Conservation (phyloP, 2,329 filamentous ascomycete species). For the Botrytis sinoallii region DNA sequence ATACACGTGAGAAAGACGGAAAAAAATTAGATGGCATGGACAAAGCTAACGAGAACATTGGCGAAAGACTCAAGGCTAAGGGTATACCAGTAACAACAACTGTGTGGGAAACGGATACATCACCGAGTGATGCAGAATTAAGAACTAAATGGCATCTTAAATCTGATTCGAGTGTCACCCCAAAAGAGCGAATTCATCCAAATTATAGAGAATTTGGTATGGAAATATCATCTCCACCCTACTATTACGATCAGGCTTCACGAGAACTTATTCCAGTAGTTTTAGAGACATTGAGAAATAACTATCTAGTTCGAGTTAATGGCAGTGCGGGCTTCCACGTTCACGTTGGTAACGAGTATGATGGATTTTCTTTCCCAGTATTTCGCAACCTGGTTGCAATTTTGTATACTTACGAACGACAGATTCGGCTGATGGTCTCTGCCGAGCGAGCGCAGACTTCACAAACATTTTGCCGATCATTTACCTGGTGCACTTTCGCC, state of each 20-base stretch:
- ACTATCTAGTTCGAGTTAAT: conserved; percentile 31
- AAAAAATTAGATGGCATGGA: background rate
- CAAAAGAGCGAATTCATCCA: background rate
- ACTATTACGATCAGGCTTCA: conserved; percentile 1
- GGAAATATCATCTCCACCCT: conserved; percentile 11
- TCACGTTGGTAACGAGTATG: conserved; percentile 35
- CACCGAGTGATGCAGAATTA: background rate
- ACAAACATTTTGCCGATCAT: background rate
- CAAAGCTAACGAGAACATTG: background rate
- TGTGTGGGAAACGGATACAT: background rate
- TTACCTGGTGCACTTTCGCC: background rate
- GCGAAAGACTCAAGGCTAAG: background rate
- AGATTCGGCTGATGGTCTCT: conserved; percentile 20
- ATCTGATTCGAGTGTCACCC: background rate
- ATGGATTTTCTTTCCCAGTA: conserved; percentile 28
- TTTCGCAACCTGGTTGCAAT: conserved; percentile 35
- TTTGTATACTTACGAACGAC: conserved; percentile 33
- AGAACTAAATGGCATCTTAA: background rate
- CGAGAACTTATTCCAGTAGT: conserved; percentile 16
- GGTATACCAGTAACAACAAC: background rate
- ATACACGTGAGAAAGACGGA: conserved; percentile 2
- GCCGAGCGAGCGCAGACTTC: background rate
- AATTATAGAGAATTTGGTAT: background rate
- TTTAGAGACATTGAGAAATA: conserved; percentile 15
- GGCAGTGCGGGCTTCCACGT: conserved; percentile 34